Conservation (phyloP, 345 rosid genomes). For the Syzygium jambos region DNA sequence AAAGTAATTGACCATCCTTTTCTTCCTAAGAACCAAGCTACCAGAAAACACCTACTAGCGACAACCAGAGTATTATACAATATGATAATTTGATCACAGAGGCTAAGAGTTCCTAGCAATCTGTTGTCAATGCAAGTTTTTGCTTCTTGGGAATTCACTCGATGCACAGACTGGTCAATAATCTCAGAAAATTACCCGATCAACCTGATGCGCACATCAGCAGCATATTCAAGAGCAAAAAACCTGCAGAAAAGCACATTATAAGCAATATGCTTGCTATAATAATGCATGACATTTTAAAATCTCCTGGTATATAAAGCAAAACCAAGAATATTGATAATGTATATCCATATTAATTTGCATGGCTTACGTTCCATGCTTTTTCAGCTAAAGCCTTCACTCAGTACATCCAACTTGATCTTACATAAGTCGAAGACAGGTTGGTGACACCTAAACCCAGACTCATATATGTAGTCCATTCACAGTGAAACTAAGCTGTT, state of each 20-base stretch:
- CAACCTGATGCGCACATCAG: slow-evolving; percentile 93
- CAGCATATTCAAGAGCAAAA: slow-evolving; percentile 79
- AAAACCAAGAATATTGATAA: not conserved
- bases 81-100: not conserved
- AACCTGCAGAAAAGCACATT: slow-evolving; percentile 26
- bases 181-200: slow-evolving; percentile 41
- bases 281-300: not conserved
- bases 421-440: not conserved
- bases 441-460: not conserved
- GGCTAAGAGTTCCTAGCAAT: not conserved
- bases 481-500: not conserved
- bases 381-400: not conserved
- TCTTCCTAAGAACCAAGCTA: not conserved
- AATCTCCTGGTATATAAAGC: not conserved
- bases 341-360: not conserved
- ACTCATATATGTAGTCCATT: not conserved
- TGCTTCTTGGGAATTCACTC: not conserved
- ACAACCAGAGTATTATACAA: not conserved
- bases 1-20: not conserved
- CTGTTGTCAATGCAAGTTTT: not conserved
- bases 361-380: not conserved
- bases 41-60: not conserved
- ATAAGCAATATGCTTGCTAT: not conserved
- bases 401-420: not conserved
- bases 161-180: not conserved